Percentiles rank a stretch among this genome's conserved stretches.
phyloP scores from a whole-genome alignment of 768 basidiomycete species.

The Russula foetens region DNA sequence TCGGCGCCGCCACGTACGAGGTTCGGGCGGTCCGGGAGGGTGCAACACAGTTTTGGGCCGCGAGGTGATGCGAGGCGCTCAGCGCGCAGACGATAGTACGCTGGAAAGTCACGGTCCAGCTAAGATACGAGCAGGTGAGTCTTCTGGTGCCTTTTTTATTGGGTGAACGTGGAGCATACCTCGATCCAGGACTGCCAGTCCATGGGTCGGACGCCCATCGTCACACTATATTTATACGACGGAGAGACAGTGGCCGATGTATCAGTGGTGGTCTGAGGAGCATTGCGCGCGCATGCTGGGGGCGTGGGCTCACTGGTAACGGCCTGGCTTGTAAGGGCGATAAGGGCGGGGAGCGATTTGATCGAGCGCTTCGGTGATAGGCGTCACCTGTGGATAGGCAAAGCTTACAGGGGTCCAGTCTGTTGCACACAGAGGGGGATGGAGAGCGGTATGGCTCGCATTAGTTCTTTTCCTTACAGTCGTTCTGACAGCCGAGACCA shows the following conservation, averaged over 20 bases:
- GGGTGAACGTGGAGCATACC: not conserved
- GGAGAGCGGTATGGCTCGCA: not conserved
- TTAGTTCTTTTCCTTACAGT: not conserved
- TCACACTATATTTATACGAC: slow-evolving; percentile 46
- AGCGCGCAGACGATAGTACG: slow-evolving; percentile 50
- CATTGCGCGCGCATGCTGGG: not conserved
- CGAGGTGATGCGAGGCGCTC: slow-evolving; percentile 42
- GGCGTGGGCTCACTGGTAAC: slow-evolving; percentile 44
- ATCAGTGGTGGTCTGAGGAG: not conserved
- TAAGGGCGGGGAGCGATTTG: slow-evolving; percentile 53
- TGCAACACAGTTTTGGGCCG: slow-evolving; percentile 37
- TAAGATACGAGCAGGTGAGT: slow-evolving; percentile 18
- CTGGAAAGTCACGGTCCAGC: slow-evolving; percentile 50
- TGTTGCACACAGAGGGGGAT: slow-evolving; percentile 17
- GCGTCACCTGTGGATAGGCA: slow-evolving; percentile 41
- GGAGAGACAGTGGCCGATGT: not conserved
- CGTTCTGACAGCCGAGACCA: not conserved
- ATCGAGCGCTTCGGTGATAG: slow-evolving; percentile 32
- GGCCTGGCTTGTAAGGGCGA: slow-evolving; percentile 53
- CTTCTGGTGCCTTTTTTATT: not conserved
- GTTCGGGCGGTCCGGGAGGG: slow-evolving; percentile 28
- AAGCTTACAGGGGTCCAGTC: slow-evolving; percentile 49
- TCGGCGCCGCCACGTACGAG: slow-evolving; percentile 26
- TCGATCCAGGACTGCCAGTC: slow-evolving; percentile 69
- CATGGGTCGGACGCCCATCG: slow-evolving; percentile 64